Evolutionary conservation across 1,284 basidiomycete species (phyloP).

Genomic region (Ganoderma lingzhi): DNA sequence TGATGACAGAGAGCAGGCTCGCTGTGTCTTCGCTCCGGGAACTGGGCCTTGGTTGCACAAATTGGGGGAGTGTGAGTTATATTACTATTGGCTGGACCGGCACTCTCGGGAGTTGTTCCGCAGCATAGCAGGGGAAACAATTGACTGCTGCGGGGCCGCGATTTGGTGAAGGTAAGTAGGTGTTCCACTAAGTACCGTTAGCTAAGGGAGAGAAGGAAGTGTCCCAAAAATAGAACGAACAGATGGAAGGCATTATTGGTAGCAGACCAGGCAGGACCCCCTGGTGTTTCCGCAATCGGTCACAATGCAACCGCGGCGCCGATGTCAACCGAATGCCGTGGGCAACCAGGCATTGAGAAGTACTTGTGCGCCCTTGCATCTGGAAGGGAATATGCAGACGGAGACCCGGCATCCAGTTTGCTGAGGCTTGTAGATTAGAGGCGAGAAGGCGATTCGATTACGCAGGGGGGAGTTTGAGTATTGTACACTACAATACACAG

Average conservation of each 20-base stretch:
- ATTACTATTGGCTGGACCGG: neutral
- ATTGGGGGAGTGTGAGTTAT: neutral
- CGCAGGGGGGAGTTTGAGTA: too few species aligned
- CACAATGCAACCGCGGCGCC: neutral
- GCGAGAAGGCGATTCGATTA: too few species aligned
- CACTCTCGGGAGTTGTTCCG: neutral
- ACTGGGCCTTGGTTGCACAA: neutral
- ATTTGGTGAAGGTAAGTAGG: neutral
- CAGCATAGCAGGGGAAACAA: neutral
- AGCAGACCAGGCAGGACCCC: neutral
- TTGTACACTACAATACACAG: too few species aligned
- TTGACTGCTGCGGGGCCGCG: neutral
- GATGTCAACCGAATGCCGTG: neutral
- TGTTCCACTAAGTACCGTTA: neutral
- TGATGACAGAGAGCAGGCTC: slow-evolving; percentile 10
- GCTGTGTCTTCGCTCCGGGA: neutral
- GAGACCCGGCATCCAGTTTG: neutral
- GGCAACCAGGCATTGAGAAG: neutral
- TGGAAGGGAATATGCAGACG: neutral
- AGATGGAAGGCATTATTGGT: neutral
- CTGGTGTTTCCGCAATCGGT: neutral
- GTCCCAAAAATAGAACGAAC: neutral
- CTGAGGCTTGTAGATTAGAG: neutral
- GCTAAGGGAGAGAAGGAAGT: neutral
- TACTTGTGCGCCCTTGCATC: neutral